Percentiles rank a stretch among this genome's conserved stretches.
phyloP scores from a whole-genome alignment of 2,329 filamentous ascomycete genomes.

The Aureobasidium sp. region DNA sequence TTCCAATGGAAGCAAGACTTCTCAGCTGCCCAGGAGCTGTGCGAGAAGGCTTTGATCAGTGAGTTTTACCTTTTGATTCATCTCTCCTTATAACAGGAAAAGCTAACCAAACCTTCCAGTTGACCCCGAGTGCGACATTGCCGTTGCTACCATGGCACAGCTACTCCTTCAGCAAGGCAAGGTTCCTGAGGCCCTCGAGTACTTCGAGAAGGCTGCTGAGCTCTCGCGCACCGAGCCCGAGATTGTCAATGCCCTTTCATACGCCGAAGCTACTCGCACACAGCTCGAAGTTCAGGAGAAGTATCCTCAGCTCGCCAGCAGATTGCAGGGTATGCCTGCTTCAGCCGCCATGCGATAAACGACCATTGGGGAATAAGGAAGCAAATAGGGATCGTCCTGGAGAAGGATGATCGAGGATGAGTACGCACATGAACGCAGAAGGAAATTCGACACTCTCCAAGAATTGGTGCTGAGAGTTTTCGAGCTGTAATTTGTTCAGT shows the following conservation, averaged over 20 bases:
- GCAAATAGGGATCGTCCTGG: background rate
- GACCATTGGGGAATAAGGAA: background rate
- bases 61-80: slow-evolving; percentile 34
- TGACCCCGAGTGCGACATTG: slow-evolving; percentile 97
- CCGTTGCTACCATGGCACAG: slow-evolving; percentile 97
- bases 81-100: background rate
- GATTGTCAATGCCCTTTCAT: slow-evolving; percentile 91
- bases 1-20: slow-evolving; percentile 99
- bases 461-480: background rate
- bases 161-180: slow-evolving; percentile 96
- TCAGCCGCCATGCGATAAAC: slow-evolving; percentile 19
- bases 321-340: slow-evolving; percentile 40
- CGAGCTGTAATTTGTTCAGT: background rate
- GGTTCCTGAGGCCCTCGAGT: slow-evolving; percentile 87
- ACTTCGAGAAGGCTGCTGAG: slow-evolving; percentile 94
- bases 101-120: slow-evolving; percentile 52
- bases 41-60: slow-evolving; percentile 96
- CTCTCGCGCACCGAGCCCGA: slow-evolving; percentile 90
- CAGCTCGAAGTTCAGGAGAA: slow-evolving; percentile 68
- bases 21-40: slow-evolving; percentile 86
- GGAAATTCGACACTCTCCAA: background rate
- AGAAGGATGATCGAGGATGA: background rate
- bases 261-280: slow-evolving; percentile 92
- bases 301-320: slow-evolving; percentile 44
- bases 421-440: background rate